Conservation (phyloP, 1,139 yeast genomes). For the Debaryomyces subglobosus region DNA sequence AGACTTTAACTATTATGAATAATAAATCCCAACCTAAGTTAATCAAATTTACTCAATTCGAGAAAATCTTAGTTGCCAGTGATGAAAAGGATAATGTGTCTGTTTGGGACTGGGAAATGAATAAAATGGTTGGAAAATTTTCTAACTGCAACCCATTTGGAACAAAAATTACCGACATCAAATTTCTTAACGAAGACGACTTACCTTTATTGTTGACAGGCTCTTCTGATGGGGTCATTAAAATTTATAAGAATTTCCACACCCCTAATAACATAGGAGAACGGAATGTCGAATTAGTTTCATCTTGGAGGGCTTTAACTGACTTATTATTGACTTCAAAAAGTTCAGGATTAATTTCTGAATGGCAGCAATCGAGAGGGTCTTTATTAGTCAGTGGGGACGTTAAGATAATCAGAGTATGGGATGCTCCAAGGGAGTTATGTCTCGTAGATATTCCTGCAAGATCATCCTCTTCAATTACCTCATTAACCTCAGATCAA, state of each 20-base stretch:
- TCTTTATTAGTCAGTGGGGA: slow-evolving; percentile 92
- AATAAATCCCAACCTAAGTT: slow-evolving; percentile 81
- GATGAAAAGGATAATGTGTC: slow-evolving; percentile 85
- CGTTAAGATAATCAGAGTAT: slow-evolving; percentile 83
- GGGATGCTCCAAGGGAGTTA: slow-evolving; percentile 97
- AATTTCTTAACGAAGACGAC: slow-evolving; percentile 90
- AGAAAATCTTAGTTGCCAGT: slow-evolving; percentile 75
- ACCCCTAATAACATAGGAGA: slow-evolving; percentile 36
- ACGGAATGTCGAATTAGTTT: slow-evolving; percentile 58
- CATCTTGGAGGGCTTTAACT: slow-evolving; percentile 93
- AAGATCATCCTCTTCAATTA: slow-evolving; percentile 84
- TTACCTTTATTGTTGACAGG: slow-evolving; percentile 83
- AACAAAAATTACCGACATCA: slow-evolving; percentile 83
- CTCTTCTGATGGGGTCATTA: slow-evolving; percentile 90
- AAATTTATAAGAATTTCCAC: slow-evolving; percentile 80
- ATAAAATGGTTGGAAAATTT: slow-evolving; percentile 62
- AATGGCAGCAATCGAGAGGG: slow-evolving; percentile 98
- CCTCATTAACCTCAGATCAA: slow-evolving; percentile 91
- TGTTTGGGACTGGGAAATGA: slow-evolving; percentile 86
- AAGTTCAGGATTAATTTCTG: slow-evolving; percentile 82
- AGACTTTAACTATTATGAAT: slow-evolving; percentile 60
- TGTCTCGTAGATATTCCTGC: slow-evolving; percentile 90
- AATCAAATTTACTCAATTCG: slow-evolving; percentile 86
- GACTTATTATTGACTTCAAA: slow-evolving; percentile 81
- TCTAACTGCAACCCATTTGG: slow-evolving; percentile 87